Evolutionary conservation across 2,329 filamentous ascomycete genomes (phyloP).

Genomic region (Microdochium bolleyi): DNA sequence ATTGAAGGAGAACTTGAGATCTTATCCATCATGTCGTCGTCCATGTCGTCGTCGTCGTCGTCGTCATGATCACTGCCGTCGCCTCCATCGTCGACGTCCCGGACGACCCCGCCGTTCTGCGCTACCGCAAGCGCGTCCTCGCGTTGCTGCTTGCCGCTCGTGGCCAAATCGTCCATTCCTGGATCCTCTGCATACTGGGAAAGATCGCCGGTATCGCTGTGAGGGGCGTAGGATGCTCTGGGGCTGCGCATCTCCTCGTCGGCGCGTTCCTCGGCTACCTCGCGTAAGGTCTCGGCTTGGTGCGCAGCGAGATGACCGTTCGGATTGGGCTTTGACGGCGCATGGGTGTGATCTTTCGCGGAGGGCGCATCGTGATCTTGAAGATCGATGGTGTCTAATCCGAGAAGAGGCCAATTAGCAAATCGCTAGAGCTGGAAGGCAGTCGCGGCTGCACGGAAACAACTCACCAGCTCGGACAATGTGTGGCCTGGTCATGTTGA

Average conservation of each 20-base stretch:
- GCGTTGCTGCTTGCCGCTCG: slow-evolving; percentile 31
- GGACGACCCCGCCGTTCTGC: slow-evolving; percentile 48
- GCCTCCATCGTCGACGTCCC: slow-evolving; percentile 39
- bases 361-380: slow-evolving; percentile 78
- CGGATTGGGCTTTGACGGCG: slow-evolving; percentile 41
- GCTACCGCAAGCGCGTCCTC: slow-evolving; percentile 52
- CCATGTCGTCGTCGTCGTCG: slow-evolving; percentile 67
- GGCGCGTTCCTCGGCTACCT: slow-evolving; percentile 67
- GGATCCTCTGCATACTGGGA: slow-evolving; percentile 32
- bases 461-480: neutral
- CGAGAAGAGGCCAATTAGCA: neutral
- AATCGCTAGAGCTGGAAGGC: neutral
- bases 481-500: neutral
- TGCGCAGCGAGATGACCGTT: slow-evolving; percentile 58
- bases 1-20: slow-evolving; percentile 98
- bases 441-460: neutral
- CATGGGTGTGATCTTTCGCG: slow-evolving; percentile 68
- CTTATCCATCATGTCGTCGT: slow-evolving; percentile 95
- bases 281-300: slow-evolving; percentile 76
- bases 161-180: neutral
- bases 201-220: slow-evolving; percentile 30
- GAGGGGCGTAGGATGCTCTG: slow-evolving; percentile 44
- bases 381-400: slow-evolving; percentile 84
- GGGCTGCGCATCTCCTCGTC: slow-evolving; percentile 64
- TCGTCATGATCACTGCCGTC: slow-evolving; percentile 60